Base-by-base conservation (phyloP, 495 filamentous ascomycete species). In the Trichoderma virens region DNA sequence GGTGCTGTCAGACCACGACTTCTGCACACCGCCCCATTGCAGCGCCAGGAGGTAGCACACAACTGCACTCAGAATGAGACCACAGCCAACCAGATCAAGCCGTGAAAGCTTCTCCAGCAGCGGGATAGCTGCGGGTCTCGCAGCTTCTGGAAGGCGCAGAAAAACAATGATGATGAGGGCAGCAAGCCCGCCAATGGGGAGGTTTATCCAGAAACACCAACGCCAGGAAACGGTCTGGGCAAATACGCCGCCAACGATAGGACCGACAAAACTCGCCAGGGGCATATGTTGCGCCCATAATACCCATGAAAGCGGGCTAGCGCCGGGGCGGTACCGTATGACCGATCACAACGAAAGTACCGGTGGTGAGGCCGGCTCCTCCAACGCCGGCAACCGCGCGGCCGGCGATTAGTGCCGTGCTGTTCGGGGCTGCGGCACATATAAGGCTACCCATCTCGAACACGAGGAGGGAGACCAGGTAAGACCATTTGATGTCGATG, bases 211-310 rank as follows among this genome's bases (percentile, higher is more conserved):
- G 69, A 85, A 85, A 62, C 81, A 85, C 83, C 82, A 85, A 13
- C 82, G 65, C 80, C 80, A 84, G 6, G 76, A 77, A 0, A 78
- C 69, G 7, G 71, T 61, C 31, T 77, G 70, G 13, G 80, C 81
- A 59, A 83, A 81, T 81, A 73, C 79, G n/a, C 81, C 81, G 1
- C 80, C 80, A 13, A 83, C 64, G 23, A 79, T 32, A 18, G 73
- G 75, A 0, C 74, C 76, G 0, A 71, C 72, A 27, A 79, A 74
- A 16, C 69, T 71, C 0, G 92, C n/a, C 89, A 65, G 96, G 82
- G 3, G 90, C 92, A 75, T 86, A 96, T 84, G 93, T 93, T 59
- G 80, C 86, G 7, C 89, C 89, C 63, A 97, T 83, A 16, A 93
- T 67, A 4, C 90, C 89, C 51, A 88, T 90, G 63, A 86, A 91